Percentiles rank a stretch among this genome's conserved stretches.
Evolutionary conservation across 139 green algal genomes (phyloP).

Genomic region (Picochlorum sp.): DNA sequence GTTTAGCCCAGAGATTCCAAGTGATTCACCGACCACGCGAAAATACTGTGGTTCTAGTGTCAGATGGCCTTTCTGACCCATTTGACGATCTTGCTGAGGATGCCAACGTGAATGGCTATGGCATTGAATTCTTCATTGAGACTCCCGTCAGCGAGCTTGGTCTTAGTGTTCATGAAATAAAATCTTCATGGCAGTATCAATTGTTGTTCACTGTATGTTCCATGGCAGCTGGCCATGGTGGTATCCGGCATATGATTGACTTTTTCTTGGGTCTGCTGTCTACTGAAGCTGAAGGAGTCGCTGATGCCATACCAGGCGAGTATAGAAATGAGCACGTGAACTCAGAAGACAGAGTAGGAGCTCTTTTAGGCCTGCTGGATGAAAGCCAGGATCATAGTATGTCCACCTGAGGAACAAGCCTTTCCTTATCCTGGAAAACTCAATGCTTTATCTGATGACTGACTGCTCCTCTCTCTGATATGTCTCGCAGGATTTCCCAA

Average conservation of each 20-base stretch:
- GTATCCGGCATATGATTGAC: constrained; percentile 42
- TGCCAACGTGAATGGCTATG: constrained; percentile 48
- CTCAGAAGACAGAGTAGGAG: constrained; percentile 27
- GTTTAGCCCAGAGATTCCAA: constrained; percentile 28
- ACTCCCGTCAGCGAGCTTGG: constrained; percentile 33
- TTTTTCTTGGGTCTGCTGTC: constrained; percentile 50
- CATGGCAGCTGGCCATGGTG: constrained; percentile 44
- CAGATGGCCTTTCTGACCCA: constrained; percentile 39
- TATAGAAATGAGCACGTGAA: constrained; percentile 13
- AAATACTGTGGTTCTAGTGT: constrained; percentile 32
- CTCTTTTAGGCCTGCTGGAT: constrained; percentile 36
- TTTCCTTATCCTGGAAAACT: not conserved
- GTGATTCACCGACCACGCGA: constrained; percentile 29
- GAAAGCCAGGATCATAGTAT: not conserved
- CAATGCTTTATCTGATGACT: not conserved
- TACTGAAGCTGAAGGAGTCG: constrained; percentile 46
- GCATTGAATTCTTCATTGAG: constrained; percentile 52
- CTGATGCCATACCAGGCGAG: constrained; percentile 27
- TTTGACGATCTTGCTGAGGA: constrained; percentile 41
- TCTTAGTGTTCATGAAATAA: constrained; percentile 24
- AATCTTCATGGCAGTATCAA: constrained; percentile 47
- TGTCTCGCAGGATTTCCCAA: constrained; percentile 24
- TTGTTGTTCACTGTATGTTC: constrained; percentile 44
- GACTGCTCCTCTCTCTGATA: not conserved
- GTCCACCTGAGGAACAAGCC: not conserved